Evolutionary conservation across 1,284 basidiomycete genomes (phyloP).

Genomic region (Boletus sp.): DNA sequence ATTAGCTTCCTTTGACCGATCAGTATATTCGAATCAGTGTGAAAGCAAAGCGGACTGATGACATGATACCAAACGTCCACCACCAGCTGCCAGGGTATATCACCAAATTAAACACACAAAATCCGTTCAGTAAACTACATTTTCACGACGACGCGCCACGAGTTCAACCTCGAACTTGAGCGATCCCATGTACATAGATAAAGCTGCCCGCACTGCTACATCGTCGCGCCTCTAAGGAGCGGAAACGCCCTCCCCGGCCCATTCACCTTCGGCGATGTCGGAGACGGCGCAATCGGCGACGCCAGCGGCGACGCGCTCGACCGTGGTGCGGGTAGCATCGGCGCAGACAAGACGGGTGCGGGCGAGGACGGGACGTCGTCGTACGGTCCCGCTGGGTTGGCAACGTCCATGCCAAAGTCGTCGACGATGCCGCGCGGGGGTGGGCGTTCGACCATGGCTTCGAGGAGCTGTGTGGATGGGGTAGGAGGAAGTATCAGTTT

Average conservation of each 20-base stretch:
- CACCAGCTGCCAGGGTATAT: too few relatives aligned
- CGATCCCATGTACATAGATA: too few relatives aligned
- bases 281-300: constrained; percentile 16
- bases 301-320: not conserved
- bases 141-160: too few relatives aligned
- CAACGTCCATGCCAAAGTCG: constrained; percentile 47
- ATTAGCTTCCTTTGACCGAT: too few relatives aligned
- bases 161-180: too few relatives aligned
- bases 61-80: too few relatives aligned
- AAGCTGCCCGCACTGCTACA: too few relatives aligned
- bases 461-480: constrained; percentile 41
- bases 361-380: constrained; percentile 18
- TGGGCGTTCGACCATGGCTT: constrained; percentile 51
- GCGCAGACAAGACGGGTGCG: constrained; percentile 7
- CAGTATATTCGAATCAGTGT: too few relatives aligned
- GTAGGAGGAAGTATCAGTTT: not conserved
- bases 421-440: constrained; percentile 50
- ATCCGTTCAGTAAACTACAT: too few relatives aligned
- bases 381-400: constrained; percentile 12
- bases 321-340: not conserved
- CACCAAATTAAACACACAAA: too few relatives aligned
- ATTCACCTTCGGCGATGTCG: constrained; percentile 12
- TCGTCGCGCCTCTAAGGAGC: not conserved
- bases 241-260: constrained; percentile 9
- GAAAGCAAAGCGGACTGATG: too few relatives aligned